Base-by-base conservation (phyloP, 345 rosid species). In the Trapa bicornis region DNA sequence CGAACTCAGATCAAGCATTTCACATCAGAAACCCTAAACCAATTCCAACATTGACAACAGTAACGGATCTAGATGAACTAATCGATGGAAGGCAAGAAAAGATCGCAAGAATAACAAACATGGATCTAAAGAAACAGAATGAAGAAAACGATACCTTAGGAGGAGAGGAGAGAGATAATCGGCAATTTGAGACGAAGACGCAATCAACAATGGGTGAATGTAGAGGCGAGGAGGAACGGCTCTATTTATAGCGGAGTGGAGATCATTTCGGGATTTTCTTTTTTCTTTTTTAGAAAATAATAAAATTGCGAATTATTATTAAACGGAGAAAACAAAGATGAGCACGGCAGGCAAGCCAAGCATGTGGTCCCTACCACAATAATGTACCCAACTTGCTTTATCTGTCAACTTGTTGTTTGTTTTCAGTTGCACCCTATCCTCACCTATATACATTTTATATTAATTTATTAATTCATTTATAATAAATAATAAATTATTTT, bases 311-410 rank as follows among this genome's bases (percentile, higher is more conserved):
- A 41, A 41, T 4, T 4, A 39, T 16, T 65, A 10, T 64, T 64
- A 13, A 29, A 64, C 10, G 50, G 53, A 65, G n/a, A 43, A 65
- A 8, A 41, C 29, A 41, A 41, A 41, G 67, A 65, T 43, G 29
- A 65, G 52, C 36, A 65, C 67, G 67, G 37, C 66, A 41, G 1
- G 22, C 29, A 22, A 22, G 29, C 29, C 29, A 29, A 22, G 11
- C 65, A 9, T 9, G 67, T 32, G 45, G 43, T 12, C 32, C 48
- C 67, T 50, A 45, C 67, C 67, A 6, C 66, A 64, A 64, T 64
- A 37, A 41, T 41, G 7, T 2, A 8, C 32, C 47, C 2, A 22
- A 22, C 0, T 1, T 4, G 0, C 16, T 15, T 39, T 15, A 3
- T 5, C 9, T 3, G 13, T 57, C 63, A 37, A 33, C 63, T 58